Conservation (phyloP, 2,329 filamentous ascomycete genomes). For the Aaosphaeria arxii region DNA sequence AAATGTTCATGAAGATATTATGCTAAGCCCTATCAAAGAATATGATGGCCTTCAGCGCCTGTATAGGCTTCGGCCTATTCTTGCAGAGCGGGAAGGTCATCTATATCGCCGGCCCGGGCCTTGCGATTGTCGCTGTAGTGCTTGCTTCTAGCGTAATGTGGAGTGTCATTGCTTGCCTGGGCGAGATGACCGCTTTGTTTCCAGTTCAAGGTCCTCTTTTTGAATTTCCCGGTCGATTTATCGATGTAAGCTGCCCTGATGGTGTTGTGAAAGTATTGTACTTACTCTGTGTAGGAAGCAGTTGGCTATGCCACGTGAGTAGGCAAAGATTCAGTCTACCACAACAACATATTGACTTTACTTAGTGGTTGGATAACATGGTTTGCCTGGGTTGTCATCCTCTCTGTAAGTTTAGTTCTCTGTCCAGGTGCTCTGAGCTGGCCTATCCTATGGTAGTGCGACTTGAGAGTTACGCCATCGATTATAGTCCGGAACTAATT, state of each 20-base stretch:
- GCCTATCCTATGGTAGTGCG: no score
- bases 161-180: slow-evolving; percentile 52
- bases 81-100: slow-evolving; percentile 37
- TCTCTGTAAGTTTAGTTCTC: slow-evolving; percentile 35
- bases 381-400: slow-evolving; percentile 87
- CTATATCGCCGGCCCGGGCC: slow-evolving; percentile 36
- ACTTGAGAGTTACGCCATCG: no score
- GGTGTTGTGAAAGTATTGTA: no score
- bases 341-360: no score
- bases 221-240: slow-evolving; percentile 81
- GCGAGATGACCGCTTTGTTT: slow-evolving; percentile 84
- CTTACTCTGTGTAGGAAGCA: slow-evolving; percentile 19
- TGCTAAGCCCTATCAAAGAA: slow-evolving; percentile 18
- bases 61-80: slow-evolving; percentile 38
- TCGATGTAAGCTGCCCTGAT: slow-evolving; percentile 51
- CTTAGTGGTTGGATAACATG: slow-evolving; percentile 43
- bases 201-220: slow-evolving; percentile 88
- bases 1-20: no score
- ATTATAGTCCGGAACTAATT: not conserved
- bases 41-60: slow-evolving; percentile 38
- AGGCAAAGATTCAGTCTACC: no score
- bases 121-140: slow-evolving; percentile 34
- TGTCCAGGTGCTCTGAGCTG: not conserved
- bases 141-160: slow-evolving; percentile 37
- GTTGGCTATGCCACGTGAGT: slow-evolving; percentile 40